Percentiles rank a stretch among this genome's conserved stretches.
phyloP scores from a whole-genome alignment of 352 stramenopile genomes.

The Pelagophyceae sp. region DNA sequence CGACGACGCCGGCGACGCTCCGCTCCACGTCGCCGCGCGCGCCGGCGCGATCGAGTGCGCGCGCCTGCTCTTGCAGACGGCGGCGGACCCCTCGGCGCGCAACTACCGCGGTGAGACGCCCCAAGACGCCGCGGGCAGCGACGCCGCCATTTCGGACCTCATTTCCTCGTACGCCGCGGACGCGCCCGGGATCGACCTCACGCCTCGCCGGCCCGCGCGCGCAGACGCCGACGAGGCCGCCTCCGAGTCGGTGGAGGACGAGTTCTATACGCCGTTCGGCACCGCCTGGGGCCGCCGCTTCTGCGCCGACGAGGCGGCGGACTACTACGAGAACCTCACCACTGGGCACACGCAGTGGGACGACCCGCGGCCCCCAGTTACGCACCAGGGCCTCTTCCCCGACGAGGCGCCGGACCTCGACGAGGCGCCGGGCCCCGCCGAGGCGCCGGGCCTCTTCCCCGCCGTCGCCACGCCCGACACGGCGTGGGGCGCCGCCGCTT shows the following conservation, averaged over 20 bases:
- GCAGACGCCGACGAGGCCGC: neutral
- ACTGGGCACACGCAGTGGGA: slow-evolving; percentile 13
- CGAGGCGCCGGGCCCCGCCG: neutral
- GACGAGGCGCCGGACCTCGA: neutral
- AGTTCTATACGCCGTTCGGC: neutral
- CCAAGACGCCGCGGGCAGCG: slow-evolving; percentile 22
- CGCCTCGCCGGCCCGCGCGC: no score
- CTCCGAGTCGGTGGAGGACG: neutral
- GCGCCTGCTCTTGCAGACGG: slow-evolving; percentile 38
- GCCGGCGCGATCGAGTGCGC: slow-evolving; percentile 32
- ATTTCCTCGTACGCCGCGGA: neutral
- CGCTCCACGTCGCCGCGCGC: slow-evolving; percentile 36
- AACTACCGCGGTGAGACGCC: slow-evolving; percentile 27
- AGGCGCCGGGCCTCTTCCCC: neutral
- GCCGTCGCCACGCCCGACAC: neutral
- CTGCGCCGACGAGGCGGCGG: neutral
- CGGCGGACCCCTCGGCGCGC: slow-evolving; percentile 29
- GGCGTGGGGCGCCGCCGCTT: no score
- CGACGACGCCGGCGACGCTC: slow-evolving; percentile 35
- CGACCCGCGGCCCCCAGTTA: neutral
- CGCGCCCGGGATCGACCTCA: neutral
- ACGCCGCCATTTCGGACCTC: neutral
- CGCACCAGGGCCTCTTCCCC: neutral
- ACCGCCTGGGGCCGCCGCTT: neutral
- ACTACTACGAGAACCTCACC: slow-evolving; percentile 3